Evolutionary conservation across 805 yeast genomes (phyloP).

Genomic region (Kluyveromyces aestuarii): DNA sequence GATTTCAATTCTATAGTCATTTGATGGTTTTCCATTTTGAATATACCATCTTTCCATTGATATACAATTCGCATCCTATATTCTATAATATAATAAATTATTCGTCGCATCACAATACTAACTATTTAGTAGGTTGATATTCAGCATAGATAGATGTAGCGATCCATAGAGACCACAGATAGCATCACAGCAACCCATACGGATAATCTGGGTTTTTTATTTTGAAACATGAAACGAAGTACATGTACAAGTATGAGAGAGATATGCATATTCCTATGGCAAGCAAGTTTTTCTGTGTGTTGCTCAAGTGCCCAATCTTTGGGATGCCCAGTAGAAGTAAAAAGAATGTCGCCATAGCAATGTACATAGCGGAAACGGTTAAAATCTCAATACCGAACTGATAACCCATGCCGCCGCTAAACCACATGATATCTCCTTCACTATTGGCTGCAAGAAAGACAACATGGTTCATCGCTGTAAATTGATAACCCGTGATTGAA

Average conservation of each 20-base stretch:
- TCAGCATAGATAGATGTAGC: no score
- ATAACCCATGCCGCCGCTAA: constrained; percentile 57
- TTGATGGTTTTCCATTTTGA: background rate
- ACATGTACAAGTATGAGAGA: constrained; percentile 16
- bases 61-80: background rate
- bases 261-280: constrained; percentile 8
- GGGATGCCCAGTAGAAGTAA: constrained; percentile 35
- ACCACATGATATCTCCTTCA: constrained; percentile 41
- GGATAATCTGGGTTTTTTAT: constrained; percentile 26
- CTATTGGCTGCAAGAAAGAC: constrained; percentile 53
- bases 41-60: background rate
- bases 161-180: background rate
- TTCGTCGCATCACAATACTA: background rate
- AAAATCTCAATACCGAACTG: constrained; percentile 66
- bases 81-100: no score
- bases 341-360: constrained; percentile 35
- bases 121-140: background rate
- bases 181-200: constrained; percentile 3
- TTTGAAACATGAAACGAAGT: constrained; percentile 18
- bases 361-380: constrained; percentile 43
- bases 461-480: constrained; percentile 47
- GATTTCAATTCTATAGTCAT: background rate
- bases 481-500: constrained; percentile 56
- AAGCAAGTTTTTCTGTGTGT: constrained; percentile 14
- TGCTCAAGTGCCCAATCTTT: constrained; percentile 9